phyloP scores from a whole-genome alignment of 768 basidiomycete genomes.

The Russula earlei region DNA sequence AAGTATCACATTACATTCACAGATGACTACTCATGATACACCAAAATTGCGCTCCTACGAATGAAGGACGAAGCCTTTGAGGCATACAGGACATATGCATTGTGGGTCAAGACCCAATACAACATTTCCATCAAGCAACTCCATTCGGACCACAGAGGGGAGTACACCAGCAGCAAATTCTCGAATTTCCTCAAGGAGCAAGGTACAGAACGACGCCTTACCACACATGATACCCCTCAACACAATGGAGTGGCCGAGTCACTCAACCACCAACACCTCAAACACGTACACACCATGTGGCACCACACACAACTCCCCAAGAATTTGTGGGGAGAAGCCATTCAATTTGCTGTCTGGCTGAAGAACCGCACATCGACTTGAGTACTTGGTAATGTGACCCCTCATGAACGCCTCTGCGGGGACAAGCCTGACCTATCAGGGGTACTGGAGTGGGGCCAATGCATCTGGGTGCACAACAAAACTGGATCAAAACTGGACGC shows the following conservation, averaged over 20 bases:
- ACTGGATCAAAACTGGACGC: not conserved
- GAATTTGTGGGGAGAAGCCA: slow-evolving; percentile 29
- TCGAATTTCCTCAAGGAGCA: slow-evolving; percentile 17
- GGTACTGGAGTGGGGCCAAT: not conserved
- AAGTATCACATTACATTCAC: slow-evolving; percentile 31
- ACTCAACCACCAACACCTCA: slow-evolving; percentile 26
- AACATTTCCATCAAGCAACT: slow-evolving; percentile 24
- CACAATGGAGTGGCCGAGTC: slow-evolving; percentile 33
- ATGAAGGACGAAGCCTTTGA: slow-evolving; percentile 26
- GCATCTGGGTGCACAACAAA: not conserved
- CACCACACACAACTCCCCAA: slow-evolving; percentile 24
- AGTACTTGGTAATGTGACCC: not conserved
- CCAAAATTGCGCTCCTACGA: slow-evolving; percentile 23
- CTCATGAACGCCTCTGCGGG: not conserved
- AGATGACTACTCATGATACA: slow-evolving; percentile 28
- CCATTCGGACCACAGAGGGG: slow-evolving; percentile 26
- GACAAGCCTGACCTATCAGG: not conserved
- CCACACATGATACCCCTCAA: slow-evolving; percentile 26
- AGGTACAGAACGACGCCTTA: slow-evolving; percentile 21
- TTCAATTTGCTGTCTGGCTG: not conserved
- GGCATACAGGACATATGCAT: slow-evolving; percentile 24
- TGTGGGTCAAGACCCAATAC: slow-evolving; percentile 24
- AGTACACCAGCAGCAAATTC: slow-evolving; percentile 24
- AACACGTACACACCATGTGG: slow-evolving; percentile 28
- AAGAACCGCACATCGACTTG: not conserved